Evolutionary conservation across 2,329 filamentous ascomycete genomes (phyloP), one percentile per base, ranked within the genome.

Genomic region (Trichothecium sympodiale): DNA sequence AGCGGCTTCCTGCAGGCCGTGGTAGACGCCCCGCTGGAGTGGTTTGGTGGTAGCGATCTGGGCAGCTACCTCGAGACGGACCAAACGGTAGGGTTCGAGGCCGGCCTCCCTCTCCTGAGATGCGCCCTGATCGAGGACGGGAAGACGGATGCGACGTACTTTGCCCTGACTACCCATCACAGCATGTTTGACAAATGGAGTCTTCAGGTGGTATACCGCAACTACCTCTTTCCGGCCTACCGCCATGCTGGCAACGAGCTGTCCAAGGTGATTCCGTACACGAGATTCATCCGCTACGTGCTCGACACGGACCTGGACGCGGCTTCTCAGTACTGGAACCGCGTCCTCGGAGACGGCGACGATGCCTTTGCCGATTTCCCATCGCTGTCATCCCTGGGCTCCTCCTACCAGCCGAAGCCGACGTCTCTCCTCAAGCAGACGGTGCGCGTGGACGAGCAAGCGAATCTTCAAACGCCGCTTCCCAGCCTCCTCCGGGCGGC

Each of bases 101-200:
- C 29, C 12, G 32, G 37, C 17, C 13, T 40, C 14, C 29, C 29
- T 2, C 34, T 45, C 3, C 34, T 33, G 16, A 33, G 37, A 4
- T 38, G 28, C 12, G 26, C 35, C 10, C 4, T 42, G 4, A 23
- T 42, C 5, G 15, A 37, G 32, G 33, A 35, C 13, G 25, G 15
- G 1, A 35, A 17, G 8, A 37, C 26, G 23, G 30, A 33, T 6
- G 26, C 17, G 29, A 13, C 14, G 5, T 44, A 34, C 29, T 43
- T 51, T 13, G 33, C 46, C 10, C 45, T 41, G 37, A 41, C 44
- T 8, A 37, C 41, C 7, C 49, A 51, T 25, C 49, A 51, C 29
- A 35, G 44, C 10, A 29, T 46, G 2, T 51, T 50, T 20, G 49
- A 51, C 29, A 45, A 42, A 18, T 50, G 42, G 43, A 41, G 41